Evolutionary conservation across 371 early-diverging fungal genomes (phyloP).

Genomic region (Encephalitozoon hellem): DNA sequence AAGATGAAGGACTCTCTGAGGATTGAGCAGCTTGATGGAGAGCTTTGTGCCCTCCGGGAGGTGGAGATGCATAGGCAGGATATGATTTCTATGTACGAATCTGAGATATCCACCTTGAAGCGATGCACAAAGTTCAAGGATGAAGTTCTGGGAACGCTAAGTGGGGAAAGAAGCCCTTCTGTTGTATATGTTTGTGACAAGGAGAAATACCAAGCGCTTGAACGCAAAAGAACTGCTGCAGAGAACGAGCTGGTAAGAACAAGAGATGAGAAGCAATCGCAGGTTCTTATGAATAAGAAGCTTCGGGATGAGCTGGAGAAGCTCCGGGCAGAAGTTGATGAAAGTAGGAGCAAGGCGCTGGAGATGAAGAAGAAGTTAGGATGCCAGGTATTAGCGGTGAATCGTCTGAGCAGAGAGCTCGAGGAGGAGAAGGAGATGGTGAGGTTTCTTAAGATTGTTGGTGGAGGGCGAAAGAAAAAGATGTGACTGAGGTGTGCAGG

Average conservation of each 20-base stretch:
- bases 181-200: background rate
- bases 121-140: background rate
- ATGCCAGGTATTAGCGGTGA: background rate
- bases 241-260: background rate
- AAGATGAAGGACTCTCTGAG: background rate
- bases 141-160: background rate
- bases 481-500: background rate
- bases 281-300: background rate
- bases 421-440: slow-evolving; percentile 19
- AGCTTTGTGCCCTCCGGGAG: background rate
- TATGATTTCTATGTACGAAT: background rate
- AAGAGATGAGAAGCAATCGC: background rate
- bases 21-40: slow-evolving; percentile 30
- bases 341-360: background rate
- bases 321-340: background rate
- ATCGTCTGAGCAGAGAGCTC: slow-evolving; percentile 15
- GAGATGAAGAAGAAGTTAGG: background rate
- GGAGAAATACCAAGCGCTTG: background rate
- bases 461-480: background rate
- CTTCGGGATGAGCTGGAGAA: background rate
- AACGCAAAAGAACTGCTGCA: background rate
- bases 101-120: slow-evolving; percentile 2
- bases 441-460: slow-evolving; percentile 1
- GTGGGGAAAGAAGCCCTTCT: background rate
- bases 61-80: background rate